Evolutionary conservation across 495 filamentous ascomycete genomes (phyloP).

Genomic region (Friedmanniomyces endolithicus): DNA sequence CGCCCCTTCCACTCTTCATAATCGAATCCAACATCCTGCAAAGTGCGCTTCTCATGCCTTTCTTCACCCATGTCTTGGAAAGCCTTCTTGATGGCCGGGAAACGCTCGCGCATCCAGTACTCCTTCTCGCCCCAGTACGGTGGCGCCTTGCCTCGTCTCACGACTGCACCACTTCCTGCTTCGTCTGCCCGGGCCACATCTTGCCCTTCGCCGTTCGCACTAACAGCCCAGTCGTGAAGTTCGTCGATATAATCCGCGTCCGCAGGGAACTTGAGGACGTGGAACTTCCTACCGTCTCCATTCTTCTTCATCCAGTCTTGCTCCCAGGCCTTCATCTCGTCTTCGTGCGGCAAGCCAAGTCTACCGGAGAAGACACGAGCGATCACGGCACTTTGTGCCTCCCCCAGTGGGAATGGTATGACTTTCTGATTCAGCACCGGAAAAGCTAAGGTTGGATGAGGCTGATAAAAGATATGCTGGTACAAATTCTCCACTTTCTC

Average conservation of each 20-base stretch:
- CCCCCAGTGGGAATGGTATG: slow-evolving; percentile 67
- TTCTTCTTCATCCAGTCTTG: slow-evolving; percentile 27
- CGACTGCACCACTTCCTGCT: background rate
- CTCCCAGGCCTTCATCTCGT: slow-evolving; percentile 60
- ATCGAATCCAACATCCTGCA: slow-evolving; percentile 50
- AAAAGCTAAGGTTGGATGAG: slow-evolving; percentile 68
- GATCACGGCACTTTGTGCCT: slow-evolving; percentile 67
- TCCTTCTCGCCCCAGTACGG: slow-evolving; percentile 55
- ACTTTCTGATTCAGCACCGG: slow-evolving; percentile 63
- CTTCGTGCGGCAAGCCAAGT: slow-evolving; percentile 46
- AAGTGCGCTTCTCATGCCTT: slow-evolving; percentile 33
- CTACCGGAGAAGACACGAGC: slow-evolving; percentile 61
- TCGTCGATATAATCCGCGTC: slow-evolving; percentile 72
- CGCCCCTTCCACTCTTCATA: slow-evolving; percentile 34
- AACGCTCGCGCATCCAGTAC: slow-evolving; percentile 47
- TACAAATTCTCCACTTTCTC: slow-evolving; percentile 56
- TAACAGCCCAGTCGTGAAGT: slow-evolving; percentile 47
- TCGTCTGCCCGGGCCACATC: too few relatives aligned
- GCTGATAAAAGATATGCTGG: slow-evolving; percentile 63
- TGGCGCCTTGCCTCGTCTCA: slow-evolving; percentile 27
- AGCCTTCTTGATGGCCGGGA: slow-evolving; percentile 43
- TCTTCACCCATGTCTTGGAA: slow-evolving; percentile 39
- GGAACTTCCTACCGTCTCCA: slow-evolving; percentile 45
- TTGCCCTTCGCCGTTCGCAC: slow-evolving; percentile 25
- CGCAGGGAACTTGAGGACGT: slow-evolving; percentile 54